phyloP scores from a whole-genome alignment of 495 filamentous ascomycete genomes.

The Apiosordaria backusii region DNA sequence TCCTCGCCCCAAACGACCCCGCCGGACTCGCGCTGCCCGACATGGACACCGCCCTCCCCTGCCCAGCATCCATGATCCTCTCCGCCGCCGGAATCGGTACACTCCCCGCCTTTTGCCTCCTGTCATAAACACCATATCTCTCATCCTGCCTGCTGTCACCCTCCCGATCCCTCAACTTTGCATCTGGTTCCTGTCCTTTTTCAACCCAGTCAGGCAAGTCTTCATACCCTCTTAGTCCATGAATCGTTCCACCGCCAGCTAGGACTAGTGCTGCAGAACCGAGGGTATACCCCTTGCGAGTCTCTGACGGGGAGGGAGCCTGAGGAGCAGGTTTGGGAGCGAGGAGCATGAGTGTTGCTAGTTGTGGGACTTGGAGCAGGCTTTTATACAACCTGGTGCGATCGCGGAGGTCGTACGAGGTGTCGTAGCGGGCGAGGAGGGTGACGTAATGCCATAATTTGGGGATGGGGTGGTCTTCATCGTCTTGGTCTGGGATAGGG shows the following conservation, averaged over 20 bases:
- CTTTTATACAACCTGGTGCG: slow-evolving; percentile 83
- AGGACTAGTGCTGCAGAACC: slow-evolving; percentile 83
- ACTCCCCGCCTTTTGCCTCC: slow-evolving; percentile 29
- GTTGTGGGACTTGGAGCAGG: slow-evolving; percentile 73
- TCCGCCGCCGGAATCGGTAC: slow-evolving; percentile 57
- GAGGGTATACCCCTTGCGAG: slow-evolving; percentile 67
- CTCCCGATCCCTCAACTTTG: slow-evolving; percentile 60
- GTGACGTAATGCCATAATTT: slow-evolving; percentile 81
- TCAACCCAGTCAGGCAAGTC: slow-evolving; percentile 81
- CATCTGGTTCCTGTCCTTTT: slow-evolving; percentile 73
- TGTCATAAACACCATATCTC: slow-evolving; percentile 38
- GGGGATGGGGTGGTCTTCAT: slow-evolving; percentile 63
- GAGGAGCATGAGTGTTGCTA: slow-evolving; percentile 83
- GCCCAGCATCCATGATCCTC: slow-evolving; percentile 53
- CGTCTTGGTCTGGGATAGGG: slow-evolving; percentile 24
- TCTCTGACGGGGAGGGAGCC: slow-evolving; percentile 77
- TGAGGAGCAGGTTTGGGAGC: slow-evolving; percentile 93
- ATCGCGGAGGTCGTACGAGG: slow-evolving; percentile 91
- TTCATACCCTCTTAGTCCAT: slow-evolving; percentile 71
- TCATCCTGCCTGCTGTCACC: slow-evolving; percentile 12
- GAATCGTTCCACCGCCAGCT: slow-evolving; percentile 66
- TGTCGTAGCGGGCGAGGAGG: slow-evolving; percentile 83
- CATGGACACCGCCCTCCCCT: slow-evolving; percentile 49
- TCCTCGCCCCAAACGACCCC: slow-evolving; percentile 48
- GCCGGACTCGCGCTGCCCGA: slow-evolving; percentile 45